Conservation (phyloP, 2,329 filamentous ascomycete genomes). For the Microcyclosporella mali region DNA sequence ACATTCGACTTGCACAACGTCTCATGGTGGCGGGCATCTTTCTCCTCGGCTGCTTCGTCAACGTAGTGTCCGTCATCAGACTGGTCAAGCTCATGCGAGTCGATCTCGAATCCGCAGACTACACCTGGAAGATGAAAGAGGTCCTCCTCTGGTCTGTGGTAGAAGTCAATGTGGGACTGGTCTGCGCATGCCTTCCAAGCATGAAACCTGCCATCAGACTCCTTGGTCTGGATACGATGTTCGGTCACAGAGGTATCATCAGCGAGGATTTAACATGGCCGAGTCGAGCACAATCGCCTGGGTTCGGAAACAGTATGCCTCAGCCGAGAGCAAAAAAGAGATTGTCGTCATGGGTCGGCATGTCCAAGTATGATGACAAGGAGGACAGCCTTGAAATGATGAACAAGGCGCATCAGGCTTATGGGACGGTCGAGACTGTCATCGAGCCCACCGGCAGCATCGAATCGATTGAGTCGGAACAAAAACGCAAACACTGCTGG, state of each 20-base stretch:
- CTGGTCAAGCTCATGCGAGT: slow-evolving; percentile 10
- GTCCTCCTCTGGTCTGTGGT: slow-evolving; percentile 3
- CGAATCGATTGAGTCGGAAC: not conserved
- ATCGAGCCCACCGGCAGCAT: slow-evolving; percentile 4
- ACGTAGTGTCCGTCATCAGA: slow-evolving; percentile 10
- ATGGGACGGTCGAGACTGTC: slow-evolving; percentile 4
- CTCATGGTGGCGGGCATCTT: slow-evolving; percentile 12
- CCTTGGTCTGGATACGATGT: slow-evolving; percentile 6
- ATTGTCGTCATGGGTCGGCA: slow-evolving; percentile 3
- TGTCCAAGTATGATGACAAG: slow-evolving; percentile 7
- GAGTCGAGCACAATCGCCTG: not conserved
- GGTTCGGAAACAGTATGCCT: slow-evolving; percentile 1
- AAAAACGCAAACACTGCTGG: too few species aligned
- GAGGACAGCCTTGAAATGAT: slow-evolving; percentile 15
- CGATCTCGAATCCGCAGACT: slow-evolving; percentile 5
- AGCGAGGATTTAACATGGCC: slow-evolving; percentile 1
- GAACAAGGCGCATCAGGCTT: slow-evolving; percentile 3
- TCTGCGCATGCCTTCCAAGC: slow-evolving; percentile 10
- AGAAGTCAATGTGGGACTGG: slow-evolving; percentile 6
- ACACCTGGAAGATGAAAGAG: slow-evolving; percentile 11
- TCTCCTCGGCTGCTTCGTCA: slow-evolving; percentile 14
- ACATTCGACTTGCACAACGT: slow-evolving; percentile 8
- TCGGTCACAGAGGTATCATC: not conserved
- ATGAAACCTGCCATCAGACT: slow-evolving; percentile 9
- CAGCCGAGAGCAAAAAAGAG: slow-evolving; percentile 1